Evolutionary conservation across 345 rosid genomes (phyloP).

Genomic region (Viola odorata): DNA sequence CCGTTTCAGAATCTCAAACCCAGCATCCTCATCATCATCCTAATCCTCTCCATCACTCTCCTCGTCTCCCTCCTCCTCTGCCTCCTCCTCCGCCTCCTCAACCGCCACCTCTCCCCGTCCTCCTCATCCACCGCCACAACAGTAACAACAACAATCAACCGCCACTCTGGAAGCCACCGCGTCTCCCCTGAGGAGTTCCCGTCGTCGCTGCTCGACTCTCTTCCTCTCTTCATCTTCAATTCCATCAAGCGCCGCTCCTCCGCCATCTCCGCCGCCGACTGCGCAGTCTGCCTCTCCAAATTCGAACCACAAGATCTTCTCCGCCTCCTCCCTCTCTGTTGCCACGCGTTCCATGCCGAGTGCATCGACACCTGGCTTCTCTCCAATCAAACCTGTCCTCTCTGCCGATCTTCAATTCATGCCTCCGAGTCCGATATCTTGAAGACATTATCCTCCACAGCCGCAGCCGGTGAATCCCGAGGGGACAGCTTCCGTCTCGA

Average conservation of each 20-base stretch:
- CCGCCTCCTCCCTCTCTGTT: slow-evolving; percentile 78
- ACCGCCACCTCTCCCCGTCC: slow-evolving; percentile 40
- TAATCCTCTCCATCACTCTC: slow-evolving; percentile 53
- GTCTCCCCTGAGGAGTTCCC: slow-evolving; percentile 43
- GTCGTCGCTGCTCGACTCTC: slow-evolving; percentile 45
- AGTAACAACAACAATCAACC: slow-evolving; percentile 1
- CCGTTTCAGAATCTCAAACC: slow-evolving; percentile 49
- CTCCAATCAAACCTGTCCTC: slow-evolving; percentile 77
- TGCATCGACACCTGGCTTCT: slow-evolving; percentile 81
- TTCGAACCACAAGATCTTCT: slow-evolving; percentile 72
- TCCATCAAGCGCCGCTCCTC: slow-evolving; percentile 50
- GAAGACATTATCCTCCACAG: slow-evolving; percentile 32
- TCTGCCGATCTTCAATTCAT: slow-evolving; percentile 69
- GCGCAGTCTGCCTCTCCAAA: slow-evolving; percentile 81
- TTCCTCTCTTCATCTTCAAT: slow-evolving; percentile 72
- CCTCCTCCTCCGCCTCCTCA: slow-evolving; percentile 65
- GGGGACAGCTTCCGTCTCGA: slow-evolving; percentile 67
- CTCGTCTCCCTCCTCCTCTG: slow-evolving; percentile 62
- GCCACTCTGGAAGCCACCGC: slow-evolving; percentile 29
- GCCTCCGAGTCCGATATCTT: slow-evolving; percentile 61
- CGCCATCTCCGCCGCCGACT: slow-evolving; percentile 41
- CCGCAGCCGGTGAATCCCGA: slow-evolving; percentile 7
- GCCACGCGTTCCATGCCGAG: slow-evolving; percentile 78
- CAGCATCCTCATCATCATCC: slow-evolving; percentile 46
- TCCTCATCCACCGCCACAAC: slow-evolving; percentile 16